These are phyloP conservation scores for Raffaelea arxii DNA, from an alignment of 2,329 filamentous ascomycete genomes.

Conservation along the genomic window DNA sequence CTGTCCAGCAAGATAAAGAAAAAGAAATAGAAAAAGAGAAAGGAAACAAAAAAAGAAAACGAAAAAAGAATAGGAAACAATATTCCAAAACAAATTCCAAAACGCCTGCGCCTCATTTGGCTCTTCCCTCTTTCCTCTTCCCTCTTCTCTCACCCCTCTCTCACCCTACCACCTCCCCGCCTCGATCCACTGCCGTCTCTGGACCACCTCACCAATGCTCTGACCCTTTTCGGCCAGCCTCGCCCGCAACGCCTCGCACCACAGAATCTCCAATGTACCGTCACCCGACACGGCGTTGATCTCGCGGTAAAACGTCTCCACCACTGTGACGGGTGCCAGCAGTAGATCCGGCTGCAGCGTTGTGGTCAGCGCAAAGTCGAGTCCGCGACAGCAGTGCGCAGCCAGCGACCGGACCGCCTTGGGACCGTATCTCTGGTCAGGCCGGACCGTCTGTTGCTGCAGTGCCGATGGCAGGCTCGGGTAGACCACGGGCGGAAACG, in stretches of 20 bases:
- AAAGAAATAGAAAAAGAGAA: not conserved
- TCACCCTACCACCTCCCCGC: conserved; percentile 13
- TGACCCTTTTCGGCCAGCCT: conserved; percentile 30
- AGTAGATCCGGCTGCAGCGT: conserved; percentile 38
- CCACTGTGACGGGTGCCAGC: conserved; percentile 31
- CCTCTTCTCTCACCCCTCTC: too few species aligned
- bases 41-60: not conserved
- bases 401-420: conserved; percentile 34
- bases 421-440: conserved; percentile 14
- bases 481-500: conserved; percentile 28
- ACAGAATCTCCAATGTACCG: conserved; percentile 34
- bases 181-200: conserved; percentile 28
- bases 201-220: conserved; percentile 28
- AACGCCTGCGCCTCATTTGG: conserved; percentile 4
- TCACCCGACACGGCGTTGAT: conserved; percentile 28
- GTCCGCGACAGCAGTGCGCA: conserved; percentile 37
- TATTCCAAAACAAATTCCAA: too few species aligned
- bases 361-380: conserved; percentile 35
- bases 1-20: not conserved
- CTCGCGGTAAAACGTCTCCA: conserved; percentile 30
- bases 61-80: not conserved
- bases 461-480: conserved; percentile 22
- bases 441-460: conserved; percentile 29
- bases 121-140: not conserved
- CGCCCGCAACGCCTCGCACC: conserved; percentile 34